phyloP scores from a whole-genome alignment of 2,329 filamentous ascomycete species.

The Trichoderma sp. region DNA sequence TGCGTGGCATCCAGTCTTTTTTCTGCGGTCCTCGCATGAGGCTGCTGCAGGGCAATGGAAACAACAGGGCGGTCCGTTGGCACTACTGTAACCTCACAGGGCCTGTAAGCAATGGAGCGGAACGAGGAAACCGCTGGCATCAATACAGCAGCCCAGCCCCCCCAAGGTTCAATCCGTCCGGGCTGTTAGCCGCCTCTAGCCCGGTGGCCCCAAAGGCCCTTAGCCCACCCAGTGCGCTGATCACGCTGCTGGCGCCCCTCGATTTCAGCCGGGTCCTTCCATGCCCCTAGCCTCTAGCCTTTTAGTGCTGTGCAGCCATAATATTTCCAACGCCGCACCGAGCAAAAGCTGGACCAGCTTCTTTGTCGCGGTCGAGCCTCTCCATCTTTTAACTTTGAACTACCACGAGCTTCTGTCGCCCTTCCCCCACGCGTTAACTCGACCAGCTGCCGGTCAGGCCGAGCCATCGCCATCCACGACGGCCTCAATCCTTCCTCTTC shows the following conservation, averaged over 20 bases:
- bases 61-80: background rate
- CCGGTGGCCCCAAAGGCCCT: background rate
- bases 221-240: background rate
- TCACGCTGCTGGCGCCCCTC: constrained; percentile 10
- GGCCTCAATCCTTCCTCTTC: background rate
- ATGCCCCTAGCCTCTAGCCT: background rate
- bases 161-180: background rate
- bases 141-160: background rate
- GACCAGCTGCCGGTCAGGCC: background rate
- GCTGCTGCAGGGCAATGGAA: background rate
- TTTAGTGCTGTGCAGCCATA: background rate
- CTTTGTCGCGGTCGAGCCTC: constrained; percentile 9
- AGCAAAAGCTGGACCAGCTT: background rate
- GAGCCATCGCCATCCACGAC: background rate
- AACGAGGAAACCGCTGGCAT: background rate
- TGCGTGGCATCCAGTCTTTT: background rate
- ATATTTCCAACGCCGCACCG: constrained; percentile 1
- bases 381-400: constrained; percentile 6
- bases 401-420: constrained; percentile 7
- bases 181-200: background rate
- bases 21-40: background rate
- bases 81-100: background rate
- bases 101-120: background rate
- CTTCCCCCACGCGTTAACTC: constrained; percentile 6
- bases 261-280: constrained; percentile 8